A percentile compares a stretch with the other conserved stretches of the same genome.
phyloP scores from a whole-genome alignment of 2,329 filamentous ascomycete genomes.

The Boeremia lycopersici region DNA sequence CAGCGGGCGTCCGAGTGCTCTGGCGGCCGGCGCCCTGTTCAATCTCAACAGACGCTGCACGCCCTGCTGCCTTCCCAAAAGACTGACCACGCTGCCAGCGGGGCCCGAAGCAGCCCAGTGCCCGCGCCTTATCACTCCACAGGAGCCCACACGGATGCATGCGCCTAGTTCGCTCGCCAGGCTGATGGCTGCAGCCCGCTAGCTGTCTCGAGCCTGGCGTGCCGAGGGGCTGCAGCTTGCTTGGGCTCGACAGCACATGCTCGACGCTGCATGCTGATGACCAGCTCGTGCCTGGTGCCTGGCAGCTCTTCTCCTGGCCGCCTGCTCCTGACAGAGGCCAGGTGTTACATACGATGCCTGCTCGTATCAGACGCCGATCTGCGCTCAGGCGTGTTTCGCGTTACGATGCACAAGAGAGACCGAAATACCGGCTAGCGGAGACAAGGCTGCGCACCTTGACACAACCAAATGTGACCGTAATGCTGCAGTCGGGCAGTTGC shows the following conservation, averaged over 20 bases:
- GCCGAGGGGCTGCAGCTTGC: not conserved
- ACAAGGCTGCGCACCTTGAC: conserved; percentile 4
- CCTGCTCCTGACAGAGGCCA: not conserved
- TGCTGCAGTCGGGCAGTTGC: not conserved
- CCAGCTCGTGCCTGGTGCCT: conserved; percentile 7
- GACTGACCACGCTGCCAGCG: not conserved
- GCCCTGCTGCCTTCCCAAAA: not conserved
- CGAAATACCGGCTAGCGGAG: not conserved
- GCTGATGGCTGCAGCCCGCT: conserved; percentile 5
- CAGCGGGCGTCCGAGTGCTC: not conserved
- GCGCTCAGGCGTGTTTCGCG: conserved; percentile 10
- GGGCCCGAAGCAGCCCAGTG: conserved; percentile 2
- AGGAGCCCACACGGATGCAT: conserved; percentile 9
- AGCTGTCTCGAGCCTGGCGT: conserved; percentile 2
- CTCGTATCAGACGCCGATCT: conserved; percentile 4
- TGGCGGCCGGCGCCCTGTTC: not conserved
- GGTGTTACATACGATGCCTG: not conserved
- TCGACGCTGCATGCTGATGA: not conserved
- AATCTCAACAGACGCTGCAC: not conserved
- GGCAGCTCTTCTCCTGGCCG: conserved; percentile 9
- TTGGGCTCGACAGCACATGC: conserved; percentile 1
- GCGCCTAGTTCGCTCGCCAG: conserved; percentile 4
- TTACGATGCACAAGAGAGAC: conserved; percentile 12
- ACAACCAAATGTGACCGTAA: not conserved
- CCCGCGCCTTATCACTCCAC: conserved; percentile 11